Percentiles rank a stretch among this genome's conserved stretches.
Evolutionary conservation across 352 stramenopile species (phyloP).

Genomic region (Plasmopara muralis): DNA sequence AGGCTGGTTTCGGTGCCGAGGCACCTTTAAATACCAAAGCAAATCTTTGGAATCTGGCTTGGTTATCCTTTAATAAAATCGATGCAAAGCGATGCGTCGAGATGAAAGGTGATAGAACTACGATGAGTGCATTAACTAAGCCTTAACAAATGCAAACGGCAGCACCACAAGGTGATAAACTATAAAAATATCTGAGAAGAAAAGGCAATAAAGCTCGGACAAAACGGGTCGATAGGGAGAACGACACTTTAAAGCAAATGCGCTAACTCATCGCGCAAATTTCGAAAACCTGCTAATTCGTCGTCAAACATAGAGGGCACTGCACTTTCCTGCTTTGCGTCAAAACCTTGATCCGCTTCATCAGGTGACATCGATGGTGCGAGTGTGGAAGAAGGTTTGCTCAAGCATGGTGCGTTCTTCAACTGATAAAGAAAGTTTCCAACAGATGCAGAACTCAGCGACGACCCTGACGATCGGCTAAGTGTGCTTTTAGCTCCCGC

Average conservation of each 20-base stretch:
- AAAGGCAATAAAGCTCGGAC: too few relatives aligned
- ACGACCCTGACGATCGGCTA: slow-evolving; percentile 6
- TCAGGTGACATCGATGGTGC: neutral
- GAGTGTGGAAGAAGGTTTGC: slow-evolving; percentile 1
- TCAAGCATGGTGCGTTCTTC: slow-evolving; percentile 65
- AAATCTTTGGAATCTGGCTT: too few relatives aligned
- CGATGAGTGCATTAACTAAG: too few relatives aligned
- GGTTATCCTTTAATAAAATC: too few relatives aligned
- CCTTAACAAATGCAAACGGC: too few relatives aligned
- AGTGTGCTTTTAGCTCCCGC: slow-evolving; percentile 12
- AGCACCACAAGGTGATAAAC: too few relatives aligned
- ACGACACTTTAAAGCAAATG: slow-evolving; percentile 21
- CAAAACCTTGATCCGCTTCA: slow-evolving; percentile 3
- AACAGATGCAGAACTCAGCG: slow-evolving; percentile 56
- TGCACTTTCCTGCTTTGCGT: slow-evolving; percentile 5
- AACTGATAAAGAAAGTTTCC: slow-evolving; percentile 75
- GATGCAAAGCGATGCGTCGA: too few relatives aligned
- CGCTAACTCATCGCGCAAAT: slow-evolving; percentile 57
- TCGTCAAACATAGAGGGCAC: slow-evolving; percentile 55
- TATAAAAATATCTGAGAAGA: too few relatives aligned
- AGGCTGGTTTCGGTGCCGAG: too few relatives aligned
- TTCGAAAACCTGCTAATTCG: slow-evolving; percentile 68
- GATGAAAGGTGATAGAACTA: too few relatives aligned
- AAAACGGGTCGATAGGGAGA: neutral
- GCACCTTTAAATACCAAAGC: too few relatives aligned